A percentile compares a stretch with the other conserved stretches of the same genome.
These are phyloP conservation scores for Pisolithus tinctorius DNA, from an alignment of 768 basidiomycete genomes.

Conservation along the genomic window DNA sequence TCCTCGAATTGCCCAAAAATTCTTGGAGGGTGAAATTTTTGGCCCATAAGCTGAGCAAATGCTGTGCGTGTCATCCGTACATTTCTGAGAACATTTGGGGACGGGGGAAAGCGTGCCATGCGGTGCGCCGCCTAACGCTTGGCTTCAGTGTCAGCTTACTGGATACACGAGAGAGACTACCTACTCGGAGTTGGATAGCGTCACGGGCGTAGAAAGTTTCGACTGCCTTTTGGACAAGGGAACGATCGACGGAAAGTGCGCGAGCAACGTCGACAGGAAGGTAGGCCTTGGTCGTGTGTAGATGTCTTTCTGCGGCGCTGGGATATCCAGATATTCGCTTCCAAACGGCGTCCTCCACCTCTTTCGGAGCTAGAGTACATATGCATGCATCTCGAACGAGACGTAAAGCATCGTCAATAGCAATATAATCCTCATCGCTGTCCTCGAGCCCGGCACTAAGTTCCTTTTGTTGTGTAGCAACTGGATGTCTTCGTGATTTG, in stretches of 20 bases:
- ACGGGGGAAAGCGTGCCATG: slow-evolving; percentile 87
- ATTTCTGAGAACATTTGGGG: slow-evolving; percentile 49
- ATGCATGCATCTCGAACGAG: slow-evolving; percentile 48
- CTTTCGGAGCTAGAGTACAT: slow-evolving; percentile 53
- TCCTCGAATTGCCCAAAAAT: slow-evolving; percentile 74
- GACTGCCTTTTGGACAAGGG: slow-evolving; percentile 77
- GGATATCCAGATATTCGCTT: slow-evolving; percentile 76
- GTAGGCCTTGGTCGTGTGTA: slow-evolving; percentile 73
- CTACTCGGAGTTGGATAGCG: slow-evolving; percentile 79
- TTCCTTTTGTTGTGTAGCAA: too few relatives aligned
- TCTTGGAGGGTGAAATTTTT: slow-evolving; percentile 89
- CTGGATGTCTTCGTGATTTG: slow-evolving; percentile 43
- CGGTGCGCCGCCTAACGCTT: slow-evolving; percentile 65
- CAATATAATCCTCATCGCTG: slow-evolving; percentile 46
- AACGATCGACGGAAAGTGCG: slow-evolving; percentile 55
- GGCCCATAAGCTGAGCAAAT: slow-evolving; percentile 89
- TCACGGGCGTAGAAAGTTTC: slow-evolving; percentile 96
- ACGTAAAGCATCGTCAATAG: slow-evolving; percentile 53
- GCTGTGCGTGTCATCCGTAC: slow-evolving; percentile 84
- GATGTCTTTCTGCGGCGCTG: slow-evolving; percentile 49
- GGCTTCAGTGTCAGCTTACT: slow-evolving; percentile 1
- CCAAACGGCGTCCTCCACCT: slow-evolving; percentile 65
- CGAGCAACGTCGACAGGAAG: slow-evolving; percentile 76
- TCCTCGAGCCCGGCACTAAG: slow-evolving; percentile 26
- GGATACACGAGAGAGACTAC: slow-evolving; percentile 17